These are phyloP conservation scores for Botryotinia convoluta DNA, from an alignment of 2,329 filamentous ascomycete genomes.

Conservation along the genomic window DNA sequence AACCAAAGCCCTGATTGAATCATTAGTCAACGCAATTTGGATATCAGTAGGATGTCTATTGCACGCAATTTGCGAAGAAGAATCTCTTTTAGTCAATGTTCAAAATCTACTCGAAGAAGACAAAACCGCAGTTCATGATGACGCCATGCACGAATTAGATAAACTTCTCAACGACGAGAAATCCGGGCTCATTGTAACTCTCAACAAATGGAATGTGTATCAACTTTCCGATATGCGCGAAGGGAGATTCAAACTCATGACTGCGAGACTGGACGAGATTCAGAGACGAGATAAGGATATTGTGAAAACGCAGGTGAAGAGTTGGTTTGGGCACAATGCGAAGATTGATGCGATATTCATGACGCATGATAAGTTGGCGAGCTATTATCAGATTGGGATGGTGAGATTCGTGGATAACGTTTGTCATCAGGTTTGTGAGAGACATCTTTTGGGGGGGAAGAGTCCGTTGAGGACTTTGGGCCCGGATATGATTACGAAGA, in stretches of 20 bases:
- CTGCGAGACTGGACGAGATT: neutral
- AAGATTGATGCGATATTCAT: constrained; percentile 19
- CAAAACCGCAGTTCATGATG: fast-evolving
- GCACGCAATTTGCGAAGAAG: neutral
- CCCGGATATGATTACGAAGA: constrained; percentile 15
- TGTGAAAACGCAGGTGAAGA: neutral
- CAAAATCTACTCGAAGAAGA: neutral
- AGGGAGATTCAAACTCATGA: neutral
- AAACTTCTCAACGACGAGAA: neutral
- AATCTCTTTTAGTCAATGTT: neutral
- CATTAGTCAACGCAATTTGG: neutral
- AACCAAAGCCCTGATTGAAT: neutral
- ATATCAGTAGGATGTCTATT: neutral
- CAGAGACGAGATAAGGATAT: neutral
- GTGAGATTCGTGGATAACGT: constrained; percentile 29
- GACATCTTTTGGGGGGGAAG: constrained; percentile 25
- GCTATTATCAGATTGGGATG: constrained; percentile 25
- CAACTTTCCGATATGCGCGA: neutral
- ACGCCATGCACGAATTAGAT: neutral
- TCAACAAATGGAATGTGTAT: neutral
- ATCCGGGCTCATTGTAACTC: neutral
- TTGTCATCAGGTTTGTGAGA: constrained; percentile 27
- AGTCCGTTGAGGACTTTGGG: constrained; percentile 25
- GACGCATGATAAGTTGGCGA: constrained; percentile 21
- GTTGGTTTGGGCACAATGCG: neutral